Base-by-base conservation (phyloP, 805 yeast genomes). In the Myxozyma nipponensis region DNA sequence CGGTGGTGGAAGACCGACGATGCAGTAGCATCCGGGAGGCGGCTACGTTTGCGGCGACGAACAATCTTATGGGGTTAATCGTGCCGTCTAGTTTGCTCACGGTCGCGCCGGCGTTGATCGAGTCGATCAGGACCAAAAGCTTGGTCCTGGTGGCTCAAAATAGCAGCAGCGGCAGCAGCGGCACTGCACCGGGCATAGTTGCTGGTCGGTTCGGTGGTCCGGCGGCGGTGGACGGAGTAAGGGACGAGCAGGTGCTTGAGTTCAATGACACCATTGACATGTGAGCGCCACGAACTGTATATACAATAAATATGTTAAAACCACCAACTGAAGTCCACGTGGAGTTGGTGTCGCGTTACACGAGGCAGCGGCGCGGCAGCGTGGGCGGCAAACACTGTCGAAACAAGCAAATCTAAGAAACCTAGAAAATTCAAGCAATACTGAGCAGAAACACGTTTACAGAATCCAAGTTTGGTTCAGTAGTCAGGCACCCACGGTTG, bases 11-110 rank as follows among this genome's bases (percentile, higher is more conserved):
- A 26, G 67, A 66, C 43, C 44, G 64, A 3, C 58, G 69, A 13
- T 70, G 89, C 56, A 57, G 64, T 10, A 83, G 93, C 1, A 75
- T 91, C 46, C 86, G 86, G 61, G 88, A 87, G 58, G 95, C 95
- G 1, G 80, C 89, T 0, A 76, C 76, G 45, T 89, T 87, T 65
- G 90, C 96, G 0, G 76, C 82, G 2, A 75, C 77, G 50, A 93
- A 93, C 64, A 93, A 93, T 63, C 72, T 93, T 46, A 73, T 93
- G 57, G 98, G 98, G 17, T 66, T 93, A 9, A 81, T 88, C 22
- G 78, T 87, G 21, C 88, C 95, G 0, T 76, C 80, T 24, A 82
- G 83, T 49, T 64, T 93, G 47, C 70, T 91, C 49, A 56, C 39
- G 15, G 42, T 89, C 25, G 89, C 88, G 39, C 95, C 95, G 0